Base-by-base conservation (phyloP, 805 yeast species). In the Komagataella pseudopastoris region DNA sequence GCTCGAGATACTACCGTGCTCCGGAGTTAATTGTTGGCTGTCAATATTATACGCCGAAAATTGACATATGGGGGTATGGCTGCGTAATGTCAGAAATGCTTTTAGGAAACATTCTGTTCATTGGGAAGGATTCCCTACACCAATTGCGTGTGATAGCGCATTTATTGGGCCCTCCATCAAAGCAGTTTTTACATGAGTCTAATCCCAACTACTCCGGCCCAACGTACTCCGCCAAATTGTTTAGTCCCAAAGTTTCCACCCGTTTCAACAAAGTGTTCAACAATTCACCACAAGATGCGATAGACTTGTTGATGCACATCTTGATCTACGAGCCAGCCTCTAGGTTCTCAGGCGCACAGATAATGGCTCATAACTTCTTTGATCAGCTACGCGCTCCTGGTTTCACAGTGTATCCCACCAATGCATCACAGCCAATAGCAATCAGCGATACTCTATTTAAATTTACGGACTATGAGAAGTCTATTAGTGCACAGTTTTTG, bases 31-130 rank as follows among this genome's bases (percentile, higher is more conserved):
- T 93, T 62, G 81, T 93, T 51, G 99, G 99, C 1, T 85, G 89
- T 59, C 80, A 90, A 53, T 76, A 83, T 44, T 93, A 93, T 65
- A 80, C 95, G 3, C 83, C 95, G 2, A 87, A 89, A 61, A 91
- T 93, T 53, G 99, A 93, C 66, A 85, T 90, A 60, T 93, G 99
- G 99, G 96, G 97, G 16, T 72, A 91, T 54, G 99, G 98, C 1
- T 91, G 99, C 71, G 96, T 93, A 43, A 70, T 93, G 54, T 96
- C 97, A 12, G 99, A 93, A 68, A 83, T 93, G 87, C 75, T 85
- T 52, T 76, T 89, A 55, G 97, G 97, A 14, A 83, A 80, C 63
- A 96, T 98, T 1, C 80, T 93, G n/a, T 93, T 93, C 71, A 96
- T 90, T 67, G 98, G 99, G 48, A 87, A 82, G 59, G 84, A 86